These are phyloP conservation scores for Colletotrichum incanum DNA, from an alignment of 2,329 filamentous ascomycete species.

Conservation along the genomic window DNA sequence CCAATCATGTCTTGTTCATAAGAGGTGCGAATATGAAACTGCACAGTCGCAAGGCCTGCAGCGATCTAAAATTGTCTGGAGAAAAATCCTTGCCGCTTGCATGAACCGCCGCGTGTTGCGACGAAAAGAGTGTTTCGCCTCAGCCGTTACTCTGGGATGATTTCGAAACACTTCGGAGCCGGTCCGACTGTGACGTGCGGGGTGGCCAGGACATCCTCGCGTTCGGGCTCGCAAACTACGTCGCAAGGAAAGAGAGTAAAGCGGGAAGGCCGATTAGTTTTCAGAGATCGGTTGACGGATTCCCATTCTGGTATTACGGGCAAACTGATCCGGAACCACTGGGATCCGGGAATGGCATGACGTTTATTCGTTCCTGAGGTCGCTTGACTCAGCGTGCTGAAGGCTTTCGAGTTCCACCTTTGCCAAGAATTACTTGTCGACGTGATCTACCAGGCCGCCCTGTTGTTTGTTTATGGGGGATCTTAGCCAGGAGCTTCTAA, in stretches of 20 bases:
- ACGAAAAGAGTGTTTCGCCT: constrained; percentile 37
- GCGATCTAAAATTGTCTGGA: neutral
- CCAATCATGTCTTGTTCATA: constrained; percentile 4
- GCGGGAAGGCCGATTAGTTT: neutral
- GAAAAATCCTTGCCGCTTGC: neutral
- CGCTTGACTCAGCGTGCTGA: neutral
- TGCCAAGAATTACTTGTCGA: constrained; percentile 28
- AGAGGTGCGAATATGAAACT: constrained; percentile 15
- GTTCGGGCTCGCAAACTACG: constrained; percentile 6
- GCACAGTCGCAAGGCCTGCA: constrained; percentile 27
- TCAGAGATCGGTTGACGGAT: constrained; percentile 10
- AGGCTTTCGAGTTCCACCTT: neutral
- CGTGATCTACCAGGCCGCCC: constrained; percentile 26
- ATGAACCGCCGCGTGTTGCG: constrained; percentile 27
- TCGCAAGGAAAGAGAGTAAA: neutral
- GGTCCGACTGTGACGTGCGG: constrained; percentile 11
- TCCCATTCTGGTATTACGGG: neutral
- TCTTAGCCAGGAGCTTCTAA: constrained; percentile 8
- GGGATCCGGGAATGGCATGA: constrained; percentile 16
- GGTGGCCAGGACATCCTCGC: constrained; percentile 6
- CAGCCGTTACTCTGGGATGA: constrained; percentile 6
- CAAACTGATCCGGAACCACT: constrained; percentile 1
- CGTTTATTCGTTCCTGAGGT: constrained; percentile 22
- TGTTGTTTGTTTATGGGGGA: neutral
- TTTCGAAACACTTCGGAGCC: constrained; percentile 17